phyloP scores from a whole-genome alignment of 2,329 filamentous ascomycete species.

The Aotearoamyces nothofagi region DNA sequence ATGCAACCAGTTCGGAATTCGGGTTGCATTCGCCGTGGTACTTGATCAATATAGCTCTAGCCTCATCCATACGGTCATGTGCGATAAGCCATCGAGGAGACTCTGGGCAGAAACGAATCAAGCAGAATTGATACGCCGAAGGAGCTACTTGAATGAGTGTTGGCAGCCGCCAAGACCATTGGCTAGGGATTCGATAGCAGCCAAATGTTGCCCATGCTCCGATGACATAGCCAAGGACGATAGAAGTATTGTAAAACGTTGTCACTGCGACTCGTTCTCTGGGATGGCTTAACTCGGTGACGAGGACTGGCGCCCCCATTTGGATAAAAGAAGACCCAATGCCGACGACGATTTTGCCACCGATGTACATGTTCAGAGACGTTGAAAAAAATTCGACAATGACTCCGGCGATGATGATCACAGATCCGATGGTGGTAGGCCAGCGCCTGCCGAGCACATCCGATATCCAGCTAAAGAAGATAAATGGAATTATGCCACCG shows the following conservation, averaged over 20 bases:
- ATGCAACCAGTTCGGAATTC: constrained; percentile 25
- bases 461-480: constrained; percentile 1
- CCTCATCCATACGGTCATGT: constrained; percentile 38
- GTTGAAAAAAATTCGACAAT: constrained; percentile 22
- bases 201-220: constrained; percentile 24
- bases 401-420: constrained; percentile 24
- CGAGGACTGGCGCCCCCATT: constrained; percentile 26
- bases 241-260: constrained; percentile 26
- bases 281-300: constrained; percentile 26
- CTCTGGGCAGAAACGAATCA: constrained; percentile 33
- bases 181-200: constrained; percentile 12
- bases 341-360: constrained; percentile 23
- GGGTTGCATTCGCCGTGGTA: constrained; percentile 34
- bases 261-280: constrained; percentile 24
- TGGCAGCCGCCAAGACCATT: constrained; percentile 36
- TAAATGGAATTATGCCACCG: constrained; percentile 23
- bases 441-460: constrained; percentile 17
- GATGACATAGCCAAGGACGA: constrained; percentile 24
- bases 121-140: constrained; percentile 17
- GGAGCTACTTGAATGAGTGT: constrained; percentile 34
- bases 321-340: constrained; percentile 23
- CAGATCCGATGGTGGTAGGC: constrained; percentile 21
- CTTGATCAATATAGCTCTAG: constrained; percentile 34
- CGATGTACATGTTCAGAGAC: constrained; percentile 23
- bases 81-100: constrained; percentile 38